Base-by-base conservation (phyloP, 352 stramenopile genomes). In the Phytopythium cucurbitacearum region DNA sequence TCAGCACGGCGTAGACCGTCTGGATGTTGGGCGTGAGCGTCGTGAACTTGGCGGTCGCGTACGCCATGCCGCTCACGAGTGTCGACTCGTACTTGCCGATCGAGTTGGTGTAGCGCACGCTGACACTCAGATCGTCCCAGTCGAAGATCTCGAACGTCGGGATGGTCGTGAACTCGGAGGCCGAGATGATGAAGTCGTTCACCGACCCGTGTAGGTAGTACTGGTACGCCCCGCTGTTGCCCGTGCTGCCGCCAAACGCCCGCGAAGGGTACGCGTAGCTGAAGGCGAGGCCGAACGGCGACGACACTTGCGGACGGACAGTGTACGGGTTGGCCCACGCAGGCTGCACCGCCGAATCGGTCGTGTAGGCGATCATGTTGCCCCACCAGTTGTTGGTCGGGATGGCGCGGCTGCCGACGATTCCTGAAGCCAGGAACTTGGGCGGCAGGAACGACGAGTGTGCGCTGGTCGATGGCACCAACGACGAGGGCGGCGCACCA, bases 311-410 rank as follows among this genome's bases (percentile, higher is more conserved):
- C 7, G 74, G 69, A 9, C 71, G 76, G 4, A 85, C 48, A 10
- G 64, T 73, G 61, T 83, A 90, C 48, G 79, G 79, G 47, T 90
- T 90, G 3, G 70, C 69, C 79, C 79, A 90, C 32, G 80, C 74
- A 2, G 73, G 70, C 32, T 83, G 59, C 40, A 85, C 57, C 12
- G 62, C 21, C 2, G 70, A 40, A 13, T 61, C 32, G 54, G 56
- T 28, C 5, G 58, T 65, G 36, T 65, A 50, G 38, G 64, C 71
- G 54, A 89, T 89, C 16, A 89, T 64, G 57, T 87, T 89, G 44
- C 73, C 76, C 79, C 79, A 89, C 79, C 79, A 89, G 49, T 84
- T 70, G 57, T 89, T 89, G 28, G 79, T 89, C 15, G 76, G 76
- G 44, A 87, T 84, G 12, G 74, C 46, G 8, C 64, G 69, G 5